A percentile compares a stretch with the other conserved stretches of the same genome.
Evolutionary conservation across 371 early-diverging fungal genomes (phyloP).

Genomic region (Apophysomyces variabilis): DNA sequence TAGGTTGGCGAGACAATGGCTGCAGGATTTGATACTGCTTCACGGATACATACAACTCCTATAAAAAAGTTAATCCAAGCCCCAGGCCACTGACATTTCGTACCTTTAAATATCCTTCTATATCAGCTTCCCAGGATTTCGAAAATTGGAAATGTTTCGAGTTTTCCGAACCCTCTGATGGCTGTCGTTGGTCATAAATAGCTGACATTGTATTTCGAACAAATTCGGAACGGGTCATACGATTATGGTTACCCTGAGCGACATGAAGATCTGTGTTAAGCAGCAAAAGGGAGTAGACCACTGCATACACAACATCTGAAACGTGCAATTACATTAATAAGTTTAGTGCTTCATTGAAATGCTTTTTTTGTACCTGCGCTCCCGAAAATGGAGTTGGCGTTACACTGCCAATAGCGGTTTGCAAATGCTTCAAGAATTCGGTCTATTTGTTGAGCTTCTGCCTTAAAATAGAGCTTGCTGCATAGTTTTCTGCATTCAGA

Average conservation of each 20-base stretch:
- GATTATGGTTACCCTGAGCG: constrained; percentile 62
- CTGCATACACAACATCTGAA: constrained; percentile 76
- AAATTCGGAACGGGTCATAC: constrained; percentile 59
- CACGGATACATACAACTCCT: constrained; percentile 80
- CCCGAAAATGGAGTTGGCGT: constrained; percentile 62
- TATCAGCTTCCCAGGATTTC: neutral
- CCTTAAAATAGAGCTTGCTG: constrained; percentile 79
- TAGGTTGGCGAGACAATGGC: constrained; percentile 39
- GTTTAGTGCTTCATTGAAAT: neutral
- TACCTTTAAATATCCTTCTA: constrained; percentile 15
- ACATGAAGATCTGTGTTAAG: constrained; percentile 91
- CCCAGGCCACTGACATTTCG: neutral
- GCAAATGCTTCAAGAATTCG: constrained; percentile 87
- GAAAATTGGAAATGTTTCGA: neutral
- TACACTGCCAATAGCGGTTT: constrained; percentile 81
- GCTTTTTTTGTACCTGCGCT: constrained; percentile 39
- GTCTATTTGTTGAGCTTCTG: constrained; percentile 92
- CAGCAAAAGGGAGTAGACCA: constrained; percentile 81
- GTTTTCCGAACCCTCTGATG: neutral
- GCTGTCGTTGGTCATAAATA: constrained; percentile 35
- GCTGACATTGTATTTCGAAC: constrained; percentile 54
- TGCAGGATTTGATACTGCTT: constrained; percentile 78
- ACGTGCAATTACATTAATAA: neutral
- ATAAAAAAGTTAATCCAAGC: neutral
- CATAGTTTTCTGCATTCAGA: constrained; percentile 59